phyloP scores from a whole-genome alignment of 78 protist genomes.

The Dictyostelium capitatum region DNA sequence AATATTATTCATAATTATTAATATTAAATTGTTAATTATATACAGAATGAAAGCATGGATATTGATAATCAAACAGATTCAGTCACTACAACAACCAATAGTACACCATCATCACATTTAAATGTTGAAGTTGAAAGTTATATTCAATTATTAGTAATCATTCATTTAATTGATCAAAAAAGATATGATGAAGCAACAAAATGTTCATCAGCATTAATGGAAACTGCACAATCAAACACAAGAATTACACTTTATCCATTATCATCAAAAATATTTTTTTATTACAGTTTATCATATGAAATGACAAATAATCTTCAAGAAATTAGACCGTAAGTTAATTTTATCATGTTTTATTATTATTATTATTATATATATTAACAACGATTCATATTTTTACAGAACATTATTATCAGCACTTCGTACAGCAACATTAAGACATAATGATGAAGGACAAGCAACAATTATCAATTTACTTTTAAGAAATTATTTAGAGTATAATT shows the following conservation, averaged over 20 bases:
- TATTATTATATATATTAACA: no score
- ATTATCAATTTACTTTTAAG: slow-evolving; percentile 93
- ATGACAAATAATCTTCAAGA: slow-evolving; percentile 34
- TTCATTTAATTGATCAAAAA: slow-evolving; percentile 87
- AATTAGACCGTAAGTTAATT: slow-evolving; percentile 72
- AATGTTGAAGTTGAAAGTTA: slow-evolving; percentile 88
- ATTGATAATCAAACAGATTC: not conserved
- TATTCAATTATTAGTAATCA: slow-evolving; percentile 82
- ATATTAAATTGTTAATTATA: not conserved
- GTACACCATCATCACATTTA: slow-evolving; percentile 16
- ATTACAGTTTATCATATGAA: slow-evolving; percentile 82
- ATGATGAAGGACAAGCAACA: slow-evolving; percentile 90
- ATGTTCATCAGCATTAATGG: slow-evolving; percentile 63
- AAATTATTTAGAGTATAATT: slow-evolving; percentile 85
- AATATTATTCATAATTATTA: not conserved
- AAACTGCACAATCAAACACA: slow-evolving; percentile 43
- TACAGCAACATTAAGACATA: slow-evolving; percentile 90
- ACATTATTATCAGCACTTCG: slow-evolving; percentile 77
- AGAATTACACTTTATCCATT: slow-evolving; percentile 89
- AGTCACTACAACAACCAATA: not conserved
- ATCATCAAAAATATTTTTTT: slow-evolving; percentile 87
- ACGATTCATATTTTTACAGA: no score
- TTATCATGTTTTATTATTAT: no score
- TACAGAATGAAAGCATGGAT: slow-evolving; percentile 29
- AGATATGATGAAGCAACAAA: slow-evolving; percentile 29